A percentile compares a stretch with the other conserved stretches of the same genome.
These are phyloP conservation scores for Rusavskia elegans DNA, from an alignment of 495 filamentous ascomycete genomes.

Conservation along the genomic window DNA sequence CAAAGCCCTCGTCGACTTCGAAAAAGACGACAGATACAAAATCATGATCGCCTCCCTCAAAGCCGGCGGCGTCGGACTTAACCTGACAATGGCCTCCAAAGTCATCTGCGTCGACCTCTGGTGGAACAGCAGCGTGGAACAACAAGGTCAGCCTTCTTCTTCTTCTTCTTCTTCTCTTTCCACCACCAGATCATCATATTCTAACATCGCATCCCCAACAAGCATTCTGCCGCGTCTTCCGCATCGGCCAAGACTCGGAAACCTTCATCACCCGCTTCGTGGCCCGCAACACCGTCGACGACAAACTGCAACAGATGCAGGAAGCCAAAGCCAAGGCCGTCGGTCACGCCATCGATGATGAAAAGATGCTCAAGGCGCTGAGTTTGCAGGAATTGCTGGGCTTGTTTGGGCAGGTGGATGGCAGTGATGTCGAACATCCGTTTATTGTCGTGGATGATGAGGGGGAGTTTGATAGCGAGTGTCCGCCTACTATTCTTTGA, in stretches of 20 bases:
- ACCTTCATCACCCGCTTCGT: conserved; percentile 39
- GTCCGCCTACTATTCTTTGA: not conserved
- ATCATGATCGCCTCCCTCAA: conserved; percentile 29
- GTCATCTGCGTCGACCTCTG: conserved; percentile 43
- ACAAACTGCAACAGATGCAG: conserved; percentile 27
- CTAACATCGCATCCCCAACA: too few species aligned
- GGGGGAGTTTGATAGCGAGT: not conserved
- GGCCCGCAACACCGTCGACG: conserved; percentile 34
- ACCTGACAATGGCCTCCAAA: conserved; percentile 38
- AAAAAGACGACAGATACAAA: conserved; percentile 10
- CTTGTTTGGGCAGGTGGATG: conserved; percentile 8
- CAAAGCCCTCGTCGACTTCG: conserved; percentile 17
- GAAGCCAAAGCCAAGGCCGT: conserved; percentile 15
- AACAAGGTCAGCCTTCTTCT: conserved; percentile 35
- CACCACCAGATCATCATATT: too few species aligned
- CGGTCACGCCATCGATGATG: conserved; percentile 13
- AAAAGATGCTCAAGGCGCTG: conserved; percentile 1
- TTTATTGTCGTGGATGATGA: conserved; percentile 10
- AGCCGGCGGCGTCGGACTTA: conserved; percentile 32
- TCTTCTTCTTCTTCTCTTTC: conserved; percentile 16
- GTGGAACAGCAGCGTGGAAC: conserved; percentile 37
- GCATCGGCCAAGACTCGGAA: conserved; percentile 42
- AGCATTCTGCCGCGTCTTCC: conserved; percentile 46
- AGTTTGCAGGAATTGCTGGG: conserved; percentile 5
- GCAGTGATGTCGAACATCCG: not conserved